A percentile compares a stretch with the other conserved stretches of the same genome.
These are phyloP conservation scores for Adansonia gregorii DNA, from an alignment of 441 rosid genomes.

Conservation along the genomic window DNA sequence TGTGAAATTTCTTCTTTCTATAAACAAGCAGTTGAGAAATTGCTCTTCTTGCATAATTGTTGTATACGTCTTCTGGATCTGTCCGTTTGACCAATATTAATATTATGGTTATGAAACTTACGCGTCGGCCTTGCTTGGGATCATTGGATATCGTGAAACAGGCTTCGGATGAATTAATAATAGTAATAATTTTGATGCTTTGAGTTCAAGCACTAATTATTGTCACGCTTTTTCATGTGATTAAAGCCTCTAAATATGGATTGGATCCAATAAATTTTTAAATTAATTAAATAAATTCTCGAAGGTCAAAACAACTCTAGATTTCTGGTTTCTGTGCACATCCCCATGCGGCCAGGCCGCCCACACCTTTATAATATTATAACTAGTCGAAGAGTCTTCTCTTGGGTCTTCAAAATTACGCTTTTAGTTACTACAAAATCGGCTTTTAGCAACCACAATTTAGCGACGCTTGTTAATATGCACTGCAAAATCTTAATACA, in stretches of 20 bases:
- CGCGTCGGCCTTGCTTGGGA: background rate
- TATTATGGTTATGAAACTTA: background rate
- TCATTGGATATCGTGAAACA: too few relatives aligned
- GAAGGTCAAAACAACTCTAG: conserved; percentile 3
- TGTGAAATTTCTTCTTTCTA: conserved; percentile 18
- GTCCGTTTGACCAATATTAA: background rate
- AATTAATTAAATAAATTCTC: background rate
- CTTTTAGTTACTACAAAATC: background rate
- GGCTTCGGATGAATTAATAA: background rate
- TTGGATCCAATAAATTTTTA: background rate
- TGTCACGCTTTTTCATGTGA: conserved; percentile 1
- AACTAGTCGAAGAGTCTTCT: background rate
- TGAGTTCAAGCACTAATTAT: background rate
- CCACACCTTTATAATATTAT: background rate
- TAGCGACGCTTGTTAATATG: too few relatives aligned
- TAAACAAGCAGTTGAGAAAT: conserved; percentile 13
- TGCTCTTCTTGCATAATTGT: background rate
- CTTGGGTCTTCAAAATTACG: background rate
- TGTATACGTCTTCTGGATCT: background rate
- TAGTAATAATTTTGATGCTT: conserved; percentile 11
- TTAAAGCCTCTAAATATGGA: background rate
- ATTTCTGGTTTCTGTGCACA: background rate
- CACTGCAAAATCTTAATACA: too few relatives aligned
- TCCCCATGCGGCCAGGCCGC: background rate
- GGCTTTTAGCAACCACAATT: too few relatives aligned